Base-by-base conservation (phyloP, 1,139 yeast species). In the Suhomyces chickasaworum region DNA sequence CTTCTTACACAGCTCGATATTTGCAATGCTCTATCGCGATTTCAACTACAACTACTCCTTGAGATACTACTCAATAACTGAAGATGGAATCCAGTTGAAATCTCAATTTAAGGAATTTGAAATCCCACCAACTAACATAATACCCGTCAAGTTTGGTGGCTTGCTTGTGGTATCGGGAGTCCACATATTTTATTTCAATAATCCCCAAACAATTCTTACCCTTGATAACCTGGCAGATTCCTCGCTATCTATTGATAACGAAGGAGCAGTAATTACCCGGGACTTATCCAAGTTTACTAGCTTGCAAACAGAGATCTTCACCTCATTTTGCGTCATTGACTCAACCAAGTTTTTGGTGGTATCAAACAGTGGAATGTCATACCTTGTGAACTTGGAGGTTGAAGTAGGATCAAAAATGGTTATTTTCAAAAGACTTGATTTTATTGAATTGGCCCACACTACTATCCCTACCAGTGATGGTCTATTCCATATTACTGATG, bases 21-120 rank as follows among this genome's bases (percentile, higher is more conserved):
- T 73, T 10, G 73, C 73, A 0, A 52, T 72, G 0, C 51, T 72
- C 13, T 72, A 71, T 50, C 57, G 77, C 29, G 77, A 72, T 45
- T 64, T 65, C 38, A 65, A 67, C 39, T 68, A 64, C 49, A 58
- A 61, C 36, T 65, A 60, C 44, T 66, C 71, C 3, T 48, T 73
- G 37, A 54, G 78, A 27, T 64, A 57, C 48, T 71, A 69, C 50
- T 41, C 52, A 13, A 46, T 65, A 4, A 49, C 54, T n/a, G 7
- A 41, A 6, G 27, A 34, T 1, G 41, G 45, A 4, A 10, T 42
- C 7, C 16, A 17, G 2, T 41, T 54, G 37, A 15, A 34, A 13
- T 51, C 40, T 15, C 76, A 72, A 46, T 66, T 65, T 50, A 63
- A 64, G n/a, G 68, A 61, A 41, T 74, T 74, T 49, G 64, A 64